Conservation (phyloP, 768 basidiomycete genomes). For the Russula compacta region DNA sequence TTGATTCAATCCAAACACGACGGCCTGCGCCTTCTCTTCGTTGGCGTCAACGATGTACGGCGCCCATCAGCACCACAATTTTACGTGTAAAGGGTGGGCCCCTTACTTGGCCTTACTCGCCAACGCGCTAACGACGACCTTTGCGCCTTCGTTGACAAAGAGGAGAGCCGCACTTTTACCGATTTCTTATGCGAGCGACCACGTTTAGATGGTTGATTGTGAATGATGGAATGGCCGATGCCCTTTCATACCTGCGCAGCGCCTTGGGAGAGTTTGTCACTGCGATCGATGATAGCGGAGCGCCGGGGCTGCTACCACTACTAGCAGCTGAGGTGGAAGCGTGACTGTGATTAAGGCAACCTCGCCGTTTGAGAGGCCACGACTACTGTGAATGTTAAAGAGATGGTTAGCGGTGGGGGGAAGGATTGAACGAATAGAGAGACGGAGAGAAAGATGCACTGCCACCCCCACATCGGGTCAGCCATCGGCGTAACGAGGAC, state of each 20-base stretch:
- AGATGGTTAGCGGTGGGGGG: constrained; percentile 66
- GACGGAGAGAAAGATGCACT: not conserved
- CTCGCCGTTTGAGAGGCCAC: constrained; percentile 62
- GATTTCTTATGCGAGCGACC: constrained; percentile 49
- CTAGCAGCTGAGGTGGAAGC: constrained; percentile 36
- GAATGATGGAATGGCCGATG: not conserved
- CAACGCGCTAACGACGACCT: constrained; percentile 63
- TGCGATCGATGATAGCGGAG: constrained; percentile 2
- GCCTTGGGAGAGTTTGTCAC: constrained; percentile 32
- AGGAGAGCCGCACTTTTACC: constrained; percentile 65
- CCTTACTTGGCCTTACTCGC: constrained; percentile 35
- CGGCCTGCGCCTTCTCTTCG: constrained; percentile 51
- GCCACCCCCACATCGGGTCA: constrained; percentile 3
- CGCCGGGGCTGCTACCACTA: not conserved
- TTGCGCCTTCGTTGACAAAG: constrained; percentile 80
- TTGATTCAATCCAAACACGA: constrained; percentile 43
- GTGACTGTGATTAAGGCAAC: constrained; percentile 81
- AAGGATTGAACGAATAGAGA: constrained; percentile 22
- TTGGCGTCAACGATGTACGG: constrained; percentile 30
- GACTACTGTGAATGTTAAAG: constrained; percentile 34
- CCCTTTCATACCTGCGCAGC: constrained; percentile 56
- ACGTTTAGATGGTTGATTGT: constrained; percentile 12
- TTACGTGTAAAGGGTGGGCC: constrained; percentile 5
- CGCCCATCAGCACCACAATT: not conserved
- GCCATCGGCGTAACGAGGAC: too few relatives aligned